A percentile compares a stretch with the other conserved stretches of the same genome.
These are phyloP conservation scores for Dothistroma pini DNA, from an alignment of 2,329 filamentous ascomycete genomes.

Conservation along the genomic window DNA sequence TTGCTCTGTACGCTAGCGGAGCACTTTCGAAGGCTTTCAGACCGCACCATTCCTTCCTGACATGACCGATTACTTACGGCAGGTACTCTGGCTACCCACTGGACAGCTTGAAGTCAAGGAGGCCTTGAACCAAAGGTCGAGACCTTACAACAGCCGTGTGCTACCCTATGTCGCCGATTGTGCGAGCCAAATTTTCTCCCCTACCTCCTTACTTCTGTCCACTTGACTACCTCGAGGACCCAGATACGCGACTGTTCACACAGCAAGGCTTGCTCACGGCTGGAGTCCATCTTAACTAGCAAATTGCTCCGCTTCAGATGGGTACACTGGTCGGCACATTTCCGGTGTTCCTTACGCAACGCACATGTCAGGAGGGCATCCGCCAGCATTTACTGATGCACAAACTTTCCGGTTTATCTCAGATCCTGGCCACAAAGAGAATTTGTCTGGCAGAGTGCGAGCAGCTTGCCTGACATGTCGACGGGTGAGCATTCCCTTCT, in stretches of 20 bases:
- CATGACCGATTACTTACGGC: not conserved
- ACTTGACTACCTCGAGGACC: not conserved
- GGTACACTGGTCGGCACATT: not conserved
- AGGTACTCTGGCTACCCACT: not conserved
- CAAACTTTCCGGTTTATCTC: conserved; percentile 25
- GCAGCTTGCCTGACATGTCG: conserved; percentile 29
- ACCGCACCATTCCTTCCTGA: not conserved
- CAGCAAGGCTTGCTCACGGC: not conserved
- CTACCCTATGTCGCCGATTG: not conserved
- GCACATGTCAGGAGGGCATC: conserved; percentile 23
- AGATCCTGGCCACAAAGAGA: conserved; percentile 29
- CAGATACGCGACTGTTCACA: no score
- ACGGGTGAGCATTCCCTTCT: not conserved
- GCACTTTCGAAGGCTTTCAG: not conserved
- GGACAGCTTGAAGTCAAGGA: not conserved
- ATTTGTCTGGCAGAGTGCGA: conserved; percentile 27
- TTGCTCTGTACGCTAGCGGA: not conserved
- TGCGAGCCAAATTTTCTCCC: no score
- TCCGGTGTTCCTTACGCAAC: not conserved
- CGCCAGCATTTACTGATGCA: conserved; percentile 12
- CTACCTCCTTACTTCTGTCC: not conserved
- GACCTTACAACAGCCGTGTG: not conserved
- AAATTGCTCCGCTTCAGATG: not conserved
- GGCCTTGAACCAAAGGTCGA: not conserved
- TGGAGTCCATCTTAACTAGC: not conserved